Evolutionary conservation across 306 rosid genomes (phyloP), one percentile per base, ranked within the genome.

Genomic region (Nissolia schottii): DNA sequence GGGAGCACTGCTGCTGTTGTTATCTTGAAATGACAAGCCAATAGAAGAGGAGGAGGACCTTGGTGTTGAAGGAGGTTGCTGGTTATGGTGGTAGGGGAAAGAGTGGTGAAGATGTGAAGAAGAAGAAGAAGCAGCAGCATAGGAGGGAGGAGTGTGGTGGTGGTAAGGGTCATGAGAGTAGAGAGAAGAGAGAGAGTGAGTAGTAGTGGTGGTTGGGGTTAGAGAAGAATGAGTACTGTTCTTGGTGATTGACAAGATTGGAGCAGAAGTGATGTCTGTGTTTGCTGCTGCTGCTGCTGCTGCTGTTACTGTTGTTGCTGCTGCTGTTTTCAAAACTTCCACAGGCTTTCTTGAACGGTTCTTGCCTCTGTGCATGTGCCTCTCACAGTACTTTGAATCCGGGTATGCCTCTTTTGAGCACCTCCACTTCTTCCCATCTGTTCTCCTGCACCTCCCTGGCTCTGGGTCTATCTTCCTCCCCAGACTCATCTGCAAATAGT

Each of bases 291-390:
- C 31, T 73, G 82, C 12, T 19, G 82, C 28, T 54, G 84, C 29
- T 68, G 85, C 73, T 23, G 84, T 48, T 14, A 64, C 2, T 49
- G 59, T 12, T 18, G 78, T 3, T 45, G 74, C 7, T 24, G 81
- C 59, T 70, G 96, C 37, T 75, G 90, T 66, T 83, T 89, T 91
- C 78, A 86, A 80, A 74, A 81, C 83, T 86, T 91, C 97, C 92
- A 87, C 94, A 85, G 94, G 98, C 92, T 94, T 94, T 94, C 98
- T 94, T 88, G 97, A 87, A 91, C 98, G 98, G 85, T 94, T 91
- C 24, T 94, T 94, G n/a, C 98, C 98, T 89, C 98, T 89, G 55
- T 94, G 98, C 98, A 94, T 94, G 95, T 94, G 98, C 71, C 96
- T 94, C 81, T 94, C 97, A 49, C 98, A 94, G 91, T 94, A 94